Percentiles rank a stretch among this genome's conserved stretches.
Conservation (phyloP, 805 yeast species). For the Zygosaccharomyces rouxii region DNA sequence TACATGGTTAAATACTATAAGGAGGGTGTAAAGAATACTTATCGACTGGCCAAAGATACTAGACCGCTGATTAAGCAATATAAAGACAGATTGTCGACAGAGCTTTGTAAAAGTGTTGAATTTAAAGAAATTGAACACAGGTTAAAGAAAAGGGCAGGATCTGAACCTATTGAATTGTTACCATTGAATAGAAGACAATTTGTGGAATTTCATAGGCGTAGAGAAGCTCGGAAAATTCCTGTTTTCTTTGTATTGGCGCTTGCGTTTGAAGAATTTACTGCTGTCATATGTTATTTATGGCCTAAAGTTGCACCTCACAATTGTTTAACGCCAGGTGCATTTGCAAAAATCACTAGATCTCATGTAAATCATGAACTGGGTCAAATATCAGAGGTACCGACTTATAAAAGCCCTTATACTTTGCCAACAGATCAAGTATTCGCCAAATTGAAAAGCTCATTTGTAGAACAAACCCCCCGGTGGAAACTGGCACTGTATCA, state of each 20-base stretch:
- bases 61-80: conserved; percentile 27
- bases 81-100: conserved; percentile 21
- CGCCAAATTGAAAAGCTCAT: conserved; percentile 31
- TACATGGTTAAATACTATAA: conserved; percentile 49
- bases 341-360: conserved; percentile 34
- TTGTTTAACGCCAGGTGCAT: conserved; percentile 46
- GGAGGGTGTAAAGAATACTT: conserved; percentile 52
- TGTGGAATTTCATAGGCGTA: conserved; percentile 44
- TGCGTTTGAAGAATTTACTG: conserved; percentile 52
- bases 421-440: conserved; percentile 39
- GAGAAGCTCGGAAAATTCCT: conserved; percentile 48
- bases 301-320: conserved; percentile 59
- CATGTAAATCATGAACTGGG: conserved; percentile 16
- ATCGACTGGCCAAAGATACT: conserved; percentile 41
- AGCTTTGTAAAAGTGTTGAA: conserved; percentile 17
- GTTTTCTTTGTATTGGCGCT: conserved; percentile 44
- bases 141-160: conserved; percentile 16
- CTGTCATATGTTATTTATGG: conserved; percentile 46
- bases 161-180: conserved; percentile 19
- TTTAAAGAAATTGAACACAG: conserved; percentile 33
- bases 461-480: conserved; percentile 41
- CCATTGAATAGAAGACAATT: conserved; percentile 44
- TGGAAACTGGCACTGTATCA: conserved; percentile 37
- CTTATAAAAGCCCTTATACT: conserved; percentile 45
- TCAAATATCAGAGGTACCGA: conserved; percentile 11